Conservation (phyloP, 164 flowering plant species). For the Aristolochia contorta region DNA sequence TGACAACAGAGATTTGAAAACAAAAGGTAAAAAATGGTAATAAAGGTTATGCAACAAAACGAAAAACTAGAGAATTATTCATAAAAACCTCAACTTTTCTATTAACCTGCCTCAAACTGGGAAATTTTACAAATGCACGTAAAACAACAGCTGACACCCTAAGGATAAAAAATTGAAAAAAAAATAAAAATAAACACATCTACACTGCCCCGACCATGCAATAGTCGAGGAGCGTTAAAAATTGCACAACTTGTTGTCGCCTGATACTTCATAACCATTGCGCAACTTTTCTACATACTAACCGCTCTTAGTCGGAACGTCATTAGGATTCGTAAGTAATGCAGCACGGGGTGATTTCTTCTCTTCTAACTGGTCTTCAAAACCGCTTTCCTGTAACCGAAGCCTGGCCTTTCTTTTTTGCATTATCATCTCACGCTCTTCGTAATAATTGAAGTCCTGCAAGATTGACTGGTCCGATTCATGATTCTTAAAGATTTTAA, state of each 20-base stretch:
- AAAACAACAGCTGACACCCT: not conserved
- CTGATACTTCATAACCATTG: not conserved
- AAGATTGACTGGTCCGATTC: conserved; percentile 54
- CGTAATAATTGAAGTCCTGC: conserved; percentile 68
- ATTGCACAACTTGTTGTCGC: too few species aligned
- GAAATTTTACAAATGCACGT: not conserved
- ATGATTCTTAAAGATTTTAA: conserved; percentile 55
- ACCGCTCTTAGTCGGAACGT: not conserved
- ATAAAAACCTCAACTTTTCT: too few species aligned
- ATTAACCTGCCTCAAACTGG: too few species aligned
- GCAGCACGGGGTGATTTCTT: not conserved
- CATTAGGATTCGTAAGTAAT: not conserved
- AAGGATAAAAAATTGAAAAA: not conserved
- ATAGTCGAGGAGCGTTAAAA: not conserved
- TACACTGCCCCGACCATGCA: not conserved
- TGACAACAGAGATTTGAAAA: too few species aligned
- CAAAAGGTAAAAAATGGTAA: too few species aligned
- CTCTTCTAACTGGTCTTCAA: conserved; percentile 7
- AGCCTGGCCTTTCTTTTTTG: conserved; percentile 66
- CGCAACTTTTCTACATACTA: not conserved
- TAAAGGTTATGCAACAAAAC: too few species aligned
- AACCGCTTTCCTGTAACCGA: conserved; percentile 39
- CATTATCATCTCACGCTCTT: conserved; percentile 56
- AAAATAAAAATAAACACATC: not conserved
- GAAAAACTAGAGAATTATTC: too few species aligned